Percentiles rank a stretch among this genome's conserved stretches.
These are phyloP conservation scores for Stephania japonica DNA, from an alignment of 164 flowering plant species.

Conservation along the genomic window DNA sequence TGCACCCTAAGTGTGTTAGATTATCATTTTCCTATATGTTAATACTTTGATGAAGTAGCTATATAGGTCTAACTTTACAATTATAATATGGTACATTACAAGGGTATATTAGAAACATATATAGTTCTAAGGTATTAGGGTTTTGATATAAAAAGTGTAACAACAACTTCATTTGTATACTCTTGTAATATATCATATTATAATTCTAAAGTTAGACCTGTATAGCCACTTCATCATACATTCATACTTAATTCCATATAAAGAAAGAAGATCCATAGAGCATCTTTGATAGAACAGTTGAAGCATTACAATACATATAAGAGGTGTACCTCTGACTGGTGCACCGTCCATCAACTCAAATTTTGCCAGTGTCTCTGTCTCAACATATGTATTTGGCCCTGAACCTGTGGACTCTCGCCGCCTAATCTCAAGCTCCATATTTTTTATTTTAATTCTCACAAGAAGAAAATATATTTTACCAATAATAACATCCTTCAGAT, in stretches of 20 bases:
- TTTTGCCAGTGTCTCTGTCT: constrained; percentile 93
- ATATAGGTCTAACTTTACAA: too few species aligned
- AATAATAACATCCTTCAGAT: constrained; percentile 88
- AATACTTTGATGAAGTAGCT: too few species aligned
- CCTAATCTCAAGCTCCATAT: constrained; percentile 97
- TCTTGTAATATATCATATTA: too few species aligned
- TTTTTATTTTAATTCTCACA: constrained; percentile 89
- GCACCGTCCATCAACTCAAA: constrained; percentile 98
- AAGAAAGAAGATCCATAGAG: background rate
- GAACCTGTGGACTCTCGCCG: constrained; percentile 96
- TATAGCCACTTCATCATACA: too few species aligned
- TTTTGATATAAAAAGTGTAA: too few species aligned
- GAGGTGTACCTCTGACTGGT: constrained; percentile 79
- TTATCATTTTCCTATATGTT: too few species aligned
- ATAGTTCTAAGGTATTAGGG: too few species aligned
- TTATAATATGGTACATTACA: too few species aligned
- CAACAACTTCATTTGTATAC: too few species aligned
- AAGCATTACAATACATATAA: background rate
- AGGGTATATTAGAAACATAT: too few species aligned
- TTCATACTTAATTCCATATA: background rate
- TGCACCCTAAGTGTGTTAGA: too few species aligned
- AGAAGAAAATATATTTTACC: constrained; percentile 96
- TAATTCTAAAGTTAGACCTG: too few species aligned
- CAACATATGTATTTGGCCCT: constrained; percentile 88
- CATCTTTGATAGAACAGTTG: background rate